phyloP scores from a whole-genome alignment of 441 rosid species.

The Macaranga tanarius region DNA sequence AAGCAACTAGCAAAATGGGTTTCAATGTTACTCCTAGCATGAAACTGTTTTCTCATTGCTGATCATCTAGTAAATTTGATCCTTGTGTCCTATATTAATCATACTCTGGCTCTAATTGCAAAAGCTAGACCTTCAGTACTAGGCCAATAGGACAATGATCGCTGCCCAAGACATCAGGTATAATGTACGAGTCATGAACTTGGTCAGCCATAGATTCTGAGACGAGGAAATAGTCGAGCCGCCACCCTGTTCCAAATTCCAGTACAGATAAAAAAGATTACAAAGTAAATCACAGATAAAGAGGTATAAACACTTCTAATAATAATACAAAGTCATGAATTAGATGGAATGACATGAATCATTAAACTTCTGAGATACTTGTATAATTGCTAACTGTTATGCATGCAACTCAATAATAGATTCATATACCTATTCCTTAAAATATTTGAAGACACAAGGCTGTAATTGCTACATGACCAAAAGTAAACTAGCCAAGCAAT shows the following conservation, averaged over 20 bases:
- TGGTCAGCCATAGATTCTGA: conserved; percentile 71
- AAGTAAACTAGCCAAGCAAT: too few relatives aligned
- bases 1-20: neutral
- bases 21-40: neutral
- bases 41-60: neutral
- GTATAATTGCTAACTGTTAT: neutral
- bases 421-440: neutral
- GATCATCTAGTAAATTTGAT: neutral
- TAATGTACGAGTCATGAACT: conserved; percentile 81
- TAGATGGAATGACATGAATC: neutral
- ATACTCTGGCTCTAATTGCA: neutral
- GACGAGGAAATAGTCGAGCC: conserved; percentile 91
- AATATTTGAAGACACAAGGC: neutral
- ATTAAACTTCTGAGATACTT: neutral
- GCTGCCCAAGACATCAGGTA: conserved; percentile 82
- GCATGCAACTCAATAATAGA: neutral
- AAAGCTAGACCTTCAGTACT: conserved; percentile 49
- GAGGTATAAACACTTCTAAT: neutral
- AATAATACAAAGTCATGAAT: neutral
- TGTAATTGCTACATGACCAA: neutral
- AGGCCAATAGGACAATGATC: conserved; percentile 94
- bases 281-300: neutral
- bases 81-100: neutral
- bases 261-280: neutral
- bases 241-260: conserved; percentile 70